Conservation (phyloP, 2,329 filamentous ascomycete species). For the Berkeleyomyces basicola region DNA sequence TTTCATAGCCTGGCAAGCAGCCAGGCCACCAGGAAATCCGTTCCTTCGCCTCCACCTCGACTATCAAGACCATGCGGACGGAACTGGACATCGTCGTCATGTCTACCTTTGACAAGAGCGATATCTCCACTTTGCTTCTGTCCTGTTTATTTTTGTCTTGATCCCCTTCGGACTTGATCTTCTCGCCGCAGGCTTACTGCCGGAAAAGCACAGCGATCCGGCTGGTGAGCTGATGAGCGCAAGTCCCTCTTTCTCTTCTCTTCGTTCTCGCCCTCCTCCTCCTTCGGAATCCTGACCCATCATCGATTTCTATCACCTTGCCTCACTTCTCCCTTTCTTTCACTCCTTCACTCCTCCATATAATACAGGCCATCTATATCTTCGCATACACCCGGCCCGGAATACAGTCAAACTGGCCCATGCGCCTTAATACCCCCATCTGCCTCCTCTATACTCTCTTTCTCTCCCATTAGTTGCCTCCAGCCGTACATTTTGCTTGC, state of each 20-base stretch:
- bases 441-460: neutral
- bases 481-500: neutral
- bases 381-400: neutral
- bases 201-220: neutral
- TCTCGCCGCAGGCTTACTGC: neutral
- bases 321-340: neutral
- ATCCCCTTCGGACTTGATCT: neutral
- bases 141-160: neutral
- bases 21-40: neutral
- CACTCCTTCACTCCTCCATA: neutral
- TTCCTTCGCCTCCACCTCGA: too few species aligned
- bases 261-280: neutral
- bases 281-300: neutral
- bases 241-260: neutral
- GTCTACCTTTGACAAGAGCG: too few species aligned
- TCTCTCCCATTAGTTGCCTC: neutral
- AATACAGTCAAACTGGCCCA: neutral
- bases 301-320: neutral
- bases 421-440: neutral
- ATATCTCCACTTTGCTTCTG: neutral
- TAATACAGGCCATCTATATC: neutral
- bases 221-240: neutral
- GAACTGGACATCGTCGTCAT: too few species aligned
- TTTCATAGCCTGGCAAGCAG: neutral
- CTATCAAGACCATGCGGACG: too few species aligned